A percentile compares a stretch with the other conserved stretches of the same genome.
phyloP scores from a whole-genome alignment of 768 basidiomycete species.

The Glaciozyma antarctica region DNA sequence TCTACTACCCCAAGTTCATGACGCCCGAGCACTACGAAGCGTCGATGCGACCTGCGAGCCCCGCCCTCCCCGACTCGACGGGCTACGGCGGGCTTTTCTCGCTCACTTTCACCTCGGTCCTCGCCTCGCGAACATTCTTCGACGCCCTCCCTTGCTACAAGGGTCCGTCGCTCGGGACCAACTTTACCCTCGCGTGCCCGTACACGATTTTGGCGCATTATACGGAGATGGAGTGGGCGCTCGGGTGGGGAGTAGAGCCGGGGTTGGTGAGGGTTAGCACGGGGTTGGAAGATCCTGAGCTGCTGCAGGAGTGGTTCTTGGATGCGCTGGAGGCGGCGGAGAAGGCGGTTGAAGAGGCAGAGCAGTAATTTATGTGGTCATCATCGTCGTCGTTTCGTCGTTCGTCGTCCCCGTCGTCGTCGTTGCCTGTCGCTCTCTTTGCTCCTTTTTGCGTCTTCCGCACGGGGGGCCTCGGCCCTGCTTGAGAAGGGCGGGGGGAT shows the following conservation, averaged over 20 bases:
- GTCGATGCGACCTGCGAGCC: conserved; percentile 48
- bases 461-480: no score
- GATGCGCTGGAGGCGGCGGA: conserved; percentile 68
- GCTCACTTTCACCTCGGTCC: conserved; percentile 53
- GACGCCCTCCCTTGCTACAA: conserved; percentile 74
- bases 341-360: conserved; percentile 33
- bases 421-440: no score
- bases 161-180: conserved; percentile 75
- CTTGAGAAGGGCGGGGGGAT: no score
- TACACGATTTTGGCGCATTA: conserved; percentile 90
- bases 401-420: no score
- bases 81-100: conserved; percentile 49
- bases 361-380: neutral
- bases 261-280: conserved; percentile 79
- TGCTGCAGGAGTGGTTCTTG: conserved; percentile 53
- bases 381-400: no score
- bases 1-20: conserved; percentile 81
- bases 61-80: conserved; percentile 38
- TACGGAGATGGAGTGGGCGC: conserved; percentile 82
- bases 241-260: conserved; percentile 69
- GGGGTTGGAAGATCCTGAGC: conserved; percentile 68
- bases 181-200: conserved; percentile 89
- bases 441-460: no score
- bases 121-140: conserved; percentile 37
- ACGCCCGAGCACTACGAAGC: conserved; percentile 61